Percentiles rank a stretch among this genome's conserved stretches.
phyloP scores from a whole-genome alignment of 1,284 basidiomycete species.

The Puccinia polysora region DNA sequence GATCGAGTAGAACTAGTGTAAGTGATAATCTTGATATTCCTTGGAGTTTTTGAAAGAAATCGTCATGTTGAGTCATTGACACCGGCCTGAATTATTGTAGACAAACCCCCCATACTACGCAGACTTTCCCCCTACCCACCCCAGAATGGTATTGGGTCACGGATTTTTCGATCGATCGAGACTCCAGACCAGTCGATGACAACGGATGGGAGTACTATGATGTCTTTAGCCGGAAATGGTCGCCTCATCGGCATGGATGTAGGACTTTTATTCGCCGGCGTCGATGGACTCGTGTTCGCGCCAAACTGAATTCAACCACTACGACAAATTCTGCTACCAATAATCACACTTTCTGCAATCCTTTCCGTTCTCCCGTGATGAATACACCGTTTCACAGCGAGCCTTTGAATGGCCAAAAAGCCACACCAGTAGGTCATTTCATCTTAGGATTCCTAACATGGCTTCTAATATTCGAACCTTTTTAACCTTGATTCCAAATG shows the following conservation, averaged over 20 bases:
- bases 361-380: neutral
- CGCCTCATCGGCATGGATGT: neutral
- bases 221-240: constrained; percentile 24
- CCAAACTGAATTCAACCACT: neutral
- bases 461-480: too few relatives aligned
- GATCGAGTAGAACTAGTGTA: constrained; percentile 24
- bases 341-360: neutral
- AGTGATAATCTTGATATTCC: neutral
- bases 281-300: constrained; percentile 24
- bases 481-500: neutral
- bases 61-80: neutral
- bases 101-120: constrained; percentile 29
- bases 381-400: neutral
- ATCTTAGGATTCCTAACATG: too few relatives aligned
- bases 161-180: constrained; percentile 25
- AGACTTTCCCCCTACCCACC: constrained; percentile 30
- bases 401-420: neutral
- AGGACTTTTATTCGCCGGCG: constrained; percentile 30
- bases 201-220: constrained; percentile 42
- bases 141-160: constrained; percentile 34
- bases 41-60: neutral
- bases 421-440: neutral
- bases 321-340: neutral
- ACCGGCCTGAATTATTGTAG: neutral
- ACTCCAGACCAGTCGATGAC: constrained; percentile 8